phyloP scores from a whole-genome alignment of 352 stramenopile species.

The Globisporangium barbulae region DNA sequence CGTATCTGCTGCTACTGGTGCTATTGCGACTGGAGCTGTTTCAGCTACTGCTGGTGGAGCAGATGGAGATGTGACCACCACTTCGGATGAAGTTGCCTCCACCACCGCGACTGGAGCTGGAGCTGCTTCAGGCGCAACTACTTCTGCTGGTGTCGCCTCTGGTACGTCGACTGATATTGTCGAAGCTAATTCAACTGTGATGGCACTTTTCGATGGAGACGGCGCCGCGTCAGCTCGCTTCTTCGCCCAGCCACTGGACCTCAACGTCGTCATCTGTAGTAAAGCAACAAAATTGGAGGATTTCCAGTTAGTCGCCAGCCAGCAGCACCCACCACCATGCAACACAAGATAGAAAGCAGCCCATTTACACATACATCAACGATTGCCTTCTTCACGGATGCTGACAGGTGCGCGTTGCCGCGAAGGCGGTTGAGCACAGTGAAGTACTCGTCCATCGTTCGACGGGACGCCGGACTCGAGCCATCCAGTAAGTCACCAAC shows the following conservation, averaged over 20 bases:
- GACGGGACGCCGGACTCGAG: constrained; percentile 72
- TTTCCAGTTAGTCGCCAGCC: background rate
- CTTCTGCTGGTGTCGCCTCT: background rate
- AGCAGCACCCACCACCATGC: background rate
- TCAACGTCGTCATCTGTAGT: constrained; percentile 36
- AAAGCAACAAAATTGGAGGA: background rate
- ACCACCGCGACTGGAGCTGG: background rate
- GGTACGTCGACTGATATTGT: background rate
- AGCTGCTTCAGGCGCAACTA: background rate
- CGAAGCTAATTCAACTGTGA: background rate
- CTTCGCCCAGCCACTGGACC: constrained; percentile 55
- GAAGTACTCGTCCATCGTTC: constrained; percentile 86
- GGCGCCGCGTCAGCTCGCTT: constrained; percentile 29
- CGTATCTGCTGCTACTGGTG: background rate
- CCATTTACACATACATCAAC: constrained; percentile 31
- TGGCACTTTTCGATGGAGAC: constrained; percentile 9
- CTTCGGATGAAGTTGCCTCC: background rate
- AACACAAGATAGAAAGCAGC: background rate
- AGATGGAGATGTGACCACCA: background rate
- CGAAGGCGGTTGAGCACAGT: constrained; percentile 55
- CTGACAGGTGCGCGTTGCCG: constrained; percentile 31
- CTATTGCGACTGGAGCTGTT: background rate
- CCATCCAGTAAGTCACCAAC: constrained; percentile 77
- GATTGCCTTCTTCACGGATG: constrained; percentile 43
- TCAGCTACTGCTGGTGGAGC: background rate